Evolutionary conservation across 176 grass and related monocot genomes (phyloP).

Genomic region (Avena insularis): DNA sequence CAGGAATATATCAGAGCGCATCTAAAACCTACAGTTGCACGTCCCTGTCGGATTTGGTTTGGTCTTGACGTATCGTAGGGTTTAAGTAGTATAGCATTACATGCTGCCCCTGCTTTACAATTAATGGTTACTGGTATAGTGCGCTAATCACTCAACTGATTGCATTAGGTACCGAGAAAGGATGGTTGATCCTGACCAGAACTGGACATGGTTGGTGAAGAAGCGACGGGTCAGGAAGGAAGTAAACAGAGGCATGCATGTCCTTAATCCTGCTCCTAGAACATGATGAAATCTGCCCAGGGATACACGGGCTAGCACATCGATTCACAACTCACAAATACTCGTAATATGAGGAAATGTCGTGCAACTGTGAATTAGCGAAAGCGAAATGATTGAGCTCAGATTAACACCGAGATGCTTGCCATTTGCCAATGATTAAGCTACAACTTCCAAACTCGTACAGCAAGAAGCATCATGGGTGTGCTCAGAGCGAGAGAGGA

Average conservation of each 20-base stretch:
- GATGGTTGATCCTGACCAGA: neutral
- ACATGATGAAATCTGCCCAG: neutral
- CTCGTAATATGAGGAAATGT: neutral
- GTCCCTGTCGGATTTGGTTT: constrained; percentile 14
- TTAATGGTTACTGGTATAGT: constrained; percentile 6
- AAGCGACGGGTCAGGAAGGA: neutral
- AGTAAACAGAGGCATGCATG: neutral
- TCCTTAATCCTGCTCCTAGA: neutral
- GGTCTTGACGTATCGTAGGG: constrained; percentile 33
- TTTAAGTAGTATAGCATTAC: constrained; percentile 33
- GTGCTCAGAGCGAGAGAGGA: neutral
- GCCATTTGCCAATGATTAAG: constrained; percentile 13
- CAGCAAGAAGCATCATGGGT: neutral
- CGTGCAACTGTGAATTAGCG: neutral
- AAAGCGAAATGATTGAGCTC: neutral
- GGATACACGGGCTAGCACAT: neutral
- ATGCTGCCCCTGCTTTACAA: neutral
- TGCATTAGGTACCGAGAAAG: neutral
- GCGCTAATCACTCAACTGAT: constrained; percentile 2
- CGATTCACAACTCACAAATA: neutral
- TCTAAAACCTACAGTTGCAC: neutral
- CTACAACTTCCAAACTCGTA: neutral
- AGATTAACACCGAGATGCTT: neutral
- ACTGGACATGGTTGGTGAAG: constrained; percentile 24
- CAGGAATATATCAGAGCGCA: neutral